Evolutionary conservation across 371 early-diverging fungal genomes (phyloP).

Genomic region (Mucor mucedo): DNA sequence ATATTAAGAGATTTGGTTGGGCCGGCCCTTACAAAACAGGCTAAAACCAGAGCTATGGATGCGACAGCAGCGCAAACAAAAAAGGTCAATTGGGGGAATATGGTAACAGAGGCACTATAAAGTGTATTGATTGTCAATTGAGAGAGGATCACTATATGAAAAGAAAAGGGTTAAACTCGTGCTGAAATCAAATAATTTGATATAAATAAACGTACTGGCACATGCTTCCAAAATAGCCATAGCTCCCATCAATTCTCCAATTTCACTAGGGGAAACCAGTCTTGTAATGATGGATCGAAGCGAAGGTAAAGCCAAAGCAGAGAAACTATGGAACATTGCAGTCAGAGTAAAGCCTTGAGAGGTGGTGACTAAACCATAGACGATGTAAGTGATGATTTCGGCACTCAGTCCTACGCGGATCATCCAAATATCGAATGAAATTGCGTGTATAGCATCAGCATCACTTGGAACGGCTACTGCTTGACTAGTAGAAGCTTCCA

Average conservation of each 20-base stretch:
- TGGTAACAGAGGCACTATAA: constrained; percentile 52
- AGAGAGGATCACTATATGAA: constrained; percentile 34
- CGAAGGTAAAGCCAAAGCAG: constrained; percentile 40
- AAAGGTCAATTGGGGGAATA: constrained; percentile 56
- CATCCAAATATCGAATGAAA: constrained; percentile 52
- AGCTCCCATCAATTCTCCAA: constrained; percentile 57
- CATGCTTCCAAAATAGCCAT: constrained; percentile 54
- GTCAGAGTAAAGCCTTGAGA: constrained; percentile 32
- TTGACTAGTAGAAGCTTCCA: not conserved
- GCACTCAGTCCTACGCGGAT: constrained; percentile 45
- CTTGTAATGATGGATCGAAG: constrained; percentile 48
- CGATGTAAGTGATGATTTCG: constrained; percentile 37
- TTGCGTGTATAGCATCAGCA: constrained; percentile 1
- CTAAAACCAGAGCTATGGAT: not conserved
- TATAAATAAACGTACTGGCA: constrained; percentile 36
- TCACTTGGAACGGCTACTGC: not conserved
- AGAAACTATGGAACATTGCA: constrained; percentile 38
- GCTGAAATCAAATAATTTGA: too few relatives aligned
- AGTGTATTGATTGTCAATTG: constrained; percentile 43
- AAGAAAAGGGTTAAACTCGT: not conserved
- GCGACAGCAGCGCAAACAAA: constrained; percentile 30
- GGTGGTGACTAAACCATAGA: constrained; percentile 36
- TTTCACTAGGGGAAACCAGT: constrained; percentile 50
- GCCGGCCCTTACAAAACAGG: constrained; percentile 13
- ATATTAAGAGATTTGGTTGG: too few relatives aligned